Base-by-base conservation (phyloP, 345 rosid species). In the Balakata baccata region DNA sequence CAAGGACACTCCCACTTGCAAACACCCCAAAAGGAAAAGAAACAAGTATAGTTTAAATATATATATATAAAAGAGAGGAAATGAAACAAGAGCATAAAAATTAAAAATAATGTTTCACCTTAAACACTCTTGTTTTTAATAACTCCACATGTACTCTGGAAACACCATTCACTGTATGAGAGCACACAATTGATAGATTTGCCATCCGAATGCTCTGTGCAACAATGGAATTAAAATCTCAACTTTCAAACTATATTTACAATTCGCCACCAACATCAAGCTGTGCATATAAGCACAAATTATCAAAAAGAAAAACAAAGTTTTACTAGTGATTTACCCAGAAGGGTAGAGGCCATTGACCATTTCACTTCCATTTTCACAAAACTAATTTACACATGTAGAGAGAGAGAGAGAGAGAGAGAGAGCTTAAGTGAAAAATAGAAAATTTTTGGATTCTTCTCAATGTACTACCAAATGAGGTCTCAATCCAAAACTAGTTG, bases 201-300 rank as follows among this genome's bases (percentile, higher is more conserved):
- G 86, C 88, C 88, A 85, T 85, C 49, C 86, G 84, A 66, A 85
- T 81, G 70, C 70, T 78, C 88, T 85, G 79, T 51, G 62, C 61
- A 54, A 49, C 45, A 66, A 70, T 46, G 38, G 34, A 10, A 41
- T 25, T 50, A 38, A 62, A 73, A 67, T 62, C 29, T 59, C 23
- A 64, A 16, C 43, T 78, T 51, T 37, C 45, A 25, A 34, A 13
- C 29, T 25, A 58, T n/a, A 4, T 46, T 58, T 58, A 63, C 34
- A 59, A n/a, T 41, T 29, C 34, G 2, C 34, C 34, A 29, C 34
- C 34, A 29, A 71, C 53, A 13, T 45, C 47, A 5, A 18, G 58
- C 29, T 17, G 16, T 37, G 60, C 13, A 37, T 52, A 34, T 14
- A 34, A 37, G 59, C 0, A 29, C 34, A 51, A 51, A 53, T 16